Conservation (phyloP, 2,329 filamentous ascomycete genomes). For the Diaporthe amygdali region DNA sequence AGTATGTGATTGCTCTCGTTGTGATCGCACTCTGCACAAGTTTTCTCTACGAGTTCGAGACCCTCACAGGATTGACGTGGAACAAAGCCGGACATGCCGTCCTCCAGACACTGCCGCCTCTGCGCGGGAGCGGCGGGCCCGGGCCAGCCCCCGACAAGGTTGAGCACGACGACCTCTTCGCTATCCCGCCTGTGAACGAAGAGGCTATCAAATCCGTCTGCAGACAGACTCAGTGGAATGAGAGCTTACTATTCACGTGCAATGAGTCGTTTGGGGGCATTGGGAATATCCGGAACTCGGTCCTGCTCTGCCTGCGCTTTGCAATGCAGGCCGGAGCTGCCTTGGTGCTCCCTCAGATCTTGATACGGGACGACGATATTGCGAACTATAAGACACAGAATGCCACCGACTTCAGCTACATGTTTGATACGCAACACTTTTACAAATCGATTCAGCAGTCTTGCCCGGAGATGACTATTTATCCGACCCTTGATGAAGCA, state of each 20-base stretch:
- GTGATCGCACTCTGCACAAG: neutral
- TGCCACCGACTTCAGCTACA: slow-evolving; percentile 11
- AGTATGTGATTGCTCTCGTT: neutral
- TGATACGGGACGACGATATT: neutral
- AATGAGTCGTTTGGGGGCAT: slow-evolving; percentile 18
- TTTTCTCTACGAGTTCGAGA: neutral
- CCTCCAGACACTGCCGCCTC: neutral
- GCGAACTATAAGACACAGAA: slow-evolving; percentile 4
- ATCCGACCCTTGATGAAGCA: neutral
- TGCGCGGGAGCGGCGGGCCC: neutral
- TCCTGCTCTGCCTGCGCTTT: slow-evolving; percentile 10
- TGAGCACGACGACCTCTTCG: neutral
- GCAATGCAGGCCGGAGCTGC: slow-evolving; percentile 15
- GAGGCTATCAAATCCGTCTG: slow-evolving; percentile 4
- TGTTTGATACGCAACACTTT: slow-evolving; percentile 17
- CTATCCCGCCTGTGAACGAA: neutral
- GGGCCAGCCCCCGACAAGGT: neutral
- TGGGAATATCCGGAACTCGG: slow-evolving; percentile 14
- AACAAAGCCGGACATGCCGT: neutral
- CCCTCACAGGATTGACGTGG: neutral
- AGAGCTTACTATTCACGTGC: slow-evolving; percentile 13
- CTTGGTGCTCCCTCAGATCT: slow-evolving; percentile 4
- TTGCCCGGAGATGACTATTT: slow-evolving; percentile 15
- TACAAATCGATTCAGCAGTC: slow-evolving; percentile 1
- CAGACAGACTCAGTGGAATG: slow-evolving; percentile 2